Evolutionary conservation across 352 stramenopile genomes (phyloP).

Genomic region (Globisporangium nodosum): DNA sequence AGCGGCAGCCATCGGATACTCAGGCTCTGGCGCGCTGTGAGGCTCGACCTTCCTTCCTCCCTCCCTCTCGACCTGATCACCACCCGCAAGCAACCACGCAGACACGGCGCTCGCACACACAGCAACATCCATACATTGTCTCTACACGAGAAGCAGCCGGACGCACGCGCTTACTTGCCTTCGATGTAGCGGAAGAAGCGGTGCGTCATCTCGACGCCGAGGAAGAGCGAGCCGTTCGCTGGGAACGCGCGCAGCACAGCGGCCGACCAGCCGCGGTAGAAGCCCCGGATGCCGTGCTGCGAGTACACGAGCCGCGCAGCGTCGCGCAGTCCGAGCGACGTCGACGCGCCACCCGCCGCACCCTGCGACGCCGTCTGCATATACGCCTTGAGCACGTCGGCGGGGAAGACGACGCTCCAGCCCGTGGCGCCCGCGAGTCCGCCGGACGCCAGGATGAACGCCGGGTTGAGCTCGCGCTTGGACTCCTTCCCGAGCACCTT

Average conservation of each 20-base stretch:
- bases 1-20: not conserved
- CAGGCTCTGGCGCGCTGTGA: not conserved
- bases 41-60: too few species aligned
- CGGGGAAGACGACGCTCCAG: conserved; percentile 85
- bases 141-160: not conserved
- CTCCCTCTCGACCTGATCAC: too few species aligned
- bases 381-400: conserved; percentile 79
- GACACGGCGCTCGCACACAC: too few species aligned
- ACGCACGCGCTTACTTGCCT: conserved; percentile 4
- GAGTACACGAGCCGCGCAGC: conserved; percentile 55
- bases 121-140: not conserved
- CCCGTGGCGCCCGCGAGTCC: conserved; percentile 72
- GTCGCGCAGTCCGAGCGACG: conserved; percentile 29
- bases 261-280: conserved; percentile 85
- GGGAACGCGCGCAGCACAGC: conserved; percentile 84
- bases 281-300: conserved; percentile 64
- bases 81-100: too few species aligned
- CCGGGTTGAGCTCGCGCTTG: conserved; percentile 68
- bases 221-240: conserved; percentile 85
- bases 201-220: conserved; percentile 87
- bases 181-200: conserved; percentile 66
- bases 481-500: conserved; percentile 46
- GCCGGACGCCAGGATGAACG: conserved; percentile 68
- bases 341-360: not conserved
- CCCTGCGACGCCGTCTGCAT: conserved; percentile 62